Base-by-base conservation (phyloP, 176 grass and related monocot genomes). In the Musa troglodytarum region DNA sequence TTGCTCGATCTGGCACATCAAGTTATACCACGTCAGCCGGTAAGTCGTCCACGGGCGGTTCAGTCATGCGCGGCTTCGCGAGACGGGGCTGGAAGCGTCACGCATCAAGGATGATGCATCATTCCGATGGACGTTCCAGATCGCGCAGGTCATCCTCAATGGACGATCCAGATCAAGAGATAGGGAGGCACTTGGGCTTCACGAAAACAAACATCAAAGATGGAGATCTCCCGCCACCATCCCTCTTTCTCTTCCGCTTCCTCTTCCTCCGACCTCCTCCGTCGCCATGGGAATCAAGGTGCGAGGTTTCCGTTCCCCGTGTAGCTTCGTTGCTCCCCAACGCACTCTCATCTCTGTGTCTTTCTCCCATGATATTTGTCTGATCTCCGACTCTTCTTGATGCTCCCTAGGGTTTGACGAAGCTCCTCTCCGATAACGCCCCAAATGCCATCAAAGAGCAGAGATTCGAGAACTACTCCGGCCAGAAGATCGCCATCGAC, bases 201-300 rank as follows among this genome's bases (percentile, higher is more conserved):
- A 43, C 34, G 4, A 43, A 43, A 43, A 43, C 34, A 43, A 43
- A 43, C 34, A 34, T 4, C 3, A 43, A 43, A 5, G 4, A 43
- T 43, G 4, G 34, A 43, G 34, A 26, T 65, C 55, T 16, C 8
- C 73, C 20, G 16, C 58, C 25, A 20, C 17, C 74, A 17, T n/a
- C 11, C 16, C 1, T 8, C 13, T 49, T 15, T 70, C 63, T 51
- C 25, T 10, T 50, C 23, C 1, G 1, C 13, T 22, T 15, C 70
- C 63, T 52, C 26, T 4, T 50, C 10, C 29, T 50, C 50, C 71
- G 19, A 16, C 7, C 43, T n/a, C 53, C 54, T 59, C 50, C 66
- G 11, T 23, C 57, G 49, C 74, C 63, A 92, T 96, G 92, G 92
- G 92, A 73, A 92, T 96, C 77, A 96, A 92, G 89, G 92, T 92